phyloP scores from a whole-genome alignment of 306 rosid genomes.

The Fragaria ananassa region DNA sequence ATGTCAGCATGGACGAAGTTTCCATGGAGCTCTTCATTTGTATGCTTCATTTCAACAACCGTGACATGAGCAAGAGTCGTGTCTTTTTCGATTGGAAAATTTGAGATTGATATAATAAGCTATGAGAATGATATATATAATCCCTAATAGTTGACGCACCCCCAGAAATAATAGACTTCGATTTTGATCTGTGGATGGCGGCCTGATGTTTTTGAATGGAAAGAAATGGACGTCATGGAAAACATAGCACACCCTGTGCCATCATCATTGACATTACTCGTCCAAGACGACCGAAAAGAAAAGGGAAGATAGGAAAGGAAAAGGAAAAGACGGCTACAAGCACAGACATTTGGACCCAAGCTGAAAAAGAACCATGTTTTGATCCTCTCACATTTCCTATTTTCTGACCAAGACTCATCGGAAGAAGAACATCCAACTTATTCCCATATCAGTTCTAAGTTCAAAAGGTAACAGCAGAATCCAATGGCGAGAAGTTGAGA shows the following conservation, averaged over 20 bases:
- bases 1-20: constrained; percentile 11
- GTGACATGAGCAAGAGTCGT: constrained; percentile 16
- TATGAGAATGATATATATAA: not conserved
- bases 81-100: constrained; percentile 6
- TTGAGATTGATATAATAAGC: not conserved
- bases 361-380: not conserved
- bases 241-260: not conserved
- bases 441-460: not conserved
- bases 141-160: constrained; percentile 1
- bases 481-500: not conserved
- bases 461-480: not conserved
- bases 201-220: constrained; percentile 5
- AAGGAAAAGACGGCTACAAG: not conserved
- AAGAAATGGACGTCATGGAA: not conserved
- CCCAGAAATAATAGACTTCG: not conserved
- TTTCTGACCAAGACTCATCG: not conserved
- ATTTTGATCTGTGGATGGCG: constrained; percentile 2
- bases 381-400: not conserved
- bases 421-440: not conserved
- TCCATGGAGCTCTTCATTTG: constrained; percentile 8
- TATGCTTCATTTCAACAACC: constrained; percentile 13
- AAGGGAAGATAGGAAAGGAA: not conserved
- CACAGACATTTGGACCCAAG: not conserved
- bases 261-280: not conserved
- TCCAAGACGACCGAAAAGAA: not conserved